Conservation (phyloP, 1,284 basidiomycete genomes). For the Leccinum insigne region DNA sequence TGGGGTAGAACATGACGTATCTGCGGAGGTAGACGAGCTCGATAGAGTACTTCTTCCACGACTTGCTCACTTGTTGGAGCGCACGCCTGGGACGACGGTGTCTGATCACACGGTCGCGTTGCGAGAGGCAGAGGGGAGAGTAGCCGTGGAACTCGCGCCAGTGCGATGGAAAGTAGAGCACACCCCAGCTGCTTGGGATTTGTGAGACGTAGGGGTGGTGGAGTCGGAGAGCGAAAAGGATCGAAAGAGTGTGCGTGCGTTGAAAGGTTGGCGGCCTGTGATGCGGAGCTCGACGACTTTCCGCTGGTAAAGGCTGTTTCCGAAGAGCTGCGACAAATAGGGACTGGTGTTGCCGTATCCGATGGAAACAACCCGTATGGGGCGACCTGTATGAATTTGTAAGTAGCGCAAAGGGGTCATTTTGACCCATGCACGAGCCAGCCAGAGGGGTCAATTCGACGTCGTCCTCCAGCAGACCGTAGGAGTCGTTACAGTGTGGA, state of each 20-base stretch:
- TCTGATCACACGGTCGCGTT: conserved; percentile 43
- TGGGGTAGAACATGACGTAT: conserved; percentile 86
- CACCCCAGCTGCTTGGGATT: conserved; percentile 90
- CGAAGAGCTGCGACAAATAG: conserved; percentile 55
- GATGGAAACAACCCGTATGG: conserved; percentile 9
- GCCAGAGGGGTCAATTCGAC: conserved; percentile 75
- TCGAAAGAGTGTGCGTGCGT: conserved; percentile 60
- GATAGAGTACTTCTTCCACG: conserved; percentile 89
- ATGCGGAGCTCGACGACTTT: conserved; percentile 74
- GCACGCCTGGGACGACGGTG: conserved; percentile 65
- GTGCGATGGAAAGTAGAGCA: conserved; percentile 82
- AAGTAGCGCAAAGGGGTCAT: conserved; percentile 69
- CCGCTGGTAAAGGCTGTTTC: conserved; percentile 82
- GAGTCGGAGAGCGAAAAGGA: conserved; percentile 40
- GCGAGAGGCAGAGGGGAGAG: conserved; percentile 63
- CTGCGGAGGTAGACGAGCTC: conserved; percentile 79
- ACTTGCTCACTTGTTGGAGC: conserved; percentile 76
- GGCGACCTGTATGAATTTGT: neutral
- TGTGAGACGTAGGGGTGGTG: conserved; percentile 74
- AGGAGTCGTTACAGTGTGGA: conserved; percentile 33
- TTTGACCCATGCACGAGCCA: conserved; percentile 81
- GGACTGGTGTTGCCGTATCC: conserved; percentile 55
- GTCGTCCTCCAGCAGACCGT: conserved; percentile 82
- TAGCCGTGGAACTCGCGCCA: conserved; percentile 85
- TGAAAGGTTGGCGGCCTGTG: conserved; percentile 66